Conservation (phyloP, 2,329 filamentous ascomycete species). For the Pleochaeta shiraiana region DNA sequence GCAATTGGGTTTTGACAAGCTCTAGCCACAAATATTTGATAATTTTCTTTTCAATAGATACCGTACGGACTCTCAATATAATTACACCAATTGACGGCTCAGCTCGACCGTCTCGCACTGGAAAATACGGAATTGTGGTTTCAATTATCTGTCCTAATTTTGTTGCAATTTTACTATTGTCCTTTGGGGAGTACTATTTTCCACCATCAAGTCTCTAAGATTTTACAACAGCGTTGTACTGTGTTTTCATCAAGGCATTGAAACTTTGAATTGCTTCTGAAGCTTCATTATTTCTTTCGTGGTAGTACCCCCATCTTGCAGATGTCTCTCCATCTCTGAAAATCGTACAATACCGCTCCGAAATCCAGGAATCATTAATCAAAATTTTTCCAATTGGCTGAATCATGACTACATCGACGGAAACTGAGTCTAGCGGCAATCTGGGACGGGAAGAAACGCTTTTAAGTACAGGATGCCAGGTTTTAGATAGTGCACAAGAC, state of each 20-base stretch:
- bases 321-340: background rate
- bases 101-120: background rate
- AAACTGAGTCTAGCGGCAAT: background rate
- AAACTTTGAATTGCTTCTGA: background rate
- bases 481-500: background rate
- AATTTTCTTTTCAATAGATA: background rate
- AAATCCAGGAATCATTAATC: constrained; percentile 1
- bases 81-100: background rate
- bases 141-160: background rate
- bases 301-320: background rate
- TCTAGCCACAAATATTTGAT: background rate
- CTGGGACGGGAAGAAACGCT: background rate
- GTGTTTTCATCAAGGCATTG: background rate
- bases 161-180: background rate
- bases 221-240: constrained; percentile 1
- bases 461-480: background rate
- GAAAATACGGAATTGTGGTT: background rate
- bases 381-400: background rate
- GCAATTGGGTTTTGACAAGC: background rate
- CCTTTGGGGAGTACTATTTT: background rate
- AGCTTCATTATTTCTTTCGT: background rate
- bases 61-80: background rate
- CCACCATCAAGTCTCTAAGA: constrained; percentile 2
- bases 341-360: background rate
- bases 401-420: background rate